Evolutionary conservation across 768 basidiomycete species (phyloP).

Genomic region (Lactifluus pinguis): DNA sequence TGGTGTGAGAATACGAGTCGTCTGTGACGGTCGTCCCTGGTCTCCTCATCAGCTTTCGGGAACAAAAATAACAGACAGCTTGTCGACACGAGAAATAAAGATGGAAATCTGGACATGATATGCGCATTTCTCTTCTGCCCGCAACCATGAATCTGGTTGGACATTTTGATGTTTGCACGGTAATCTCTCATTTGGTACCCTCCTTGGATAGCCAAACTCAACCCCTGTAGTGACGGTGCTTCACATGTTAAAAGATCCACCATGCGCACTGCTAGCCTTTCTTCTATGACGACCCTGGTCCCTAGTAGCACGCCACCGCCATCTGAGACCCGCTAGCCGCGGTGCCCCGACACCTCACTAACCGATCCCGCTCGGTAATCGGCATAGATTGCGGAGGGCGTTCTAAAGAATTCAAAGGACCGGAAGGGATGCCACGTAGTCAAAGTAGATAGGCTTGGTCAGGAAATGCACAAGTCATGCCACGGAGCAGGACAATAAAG

Average conservation of each 20-base stretch:
- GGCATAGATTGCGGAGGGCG: neutral
- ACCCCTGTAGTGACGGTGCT: neutral
- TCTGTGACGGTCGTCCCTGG: neutral
- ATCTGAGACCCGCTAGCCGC: neutral
- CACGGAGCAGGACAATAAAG: neutral
- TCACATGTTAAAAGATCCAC: neutral
- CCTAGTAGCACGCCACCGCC: neutral
- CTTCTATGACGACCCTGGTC: no score
- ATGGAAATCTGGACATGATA: neutral
- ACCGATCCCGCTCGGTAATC: neutral
- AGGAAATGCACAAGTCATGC: constrained; percentile 36
- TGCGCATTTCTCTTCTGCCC: constrained; percentile 41
- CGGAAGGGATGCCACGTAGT: neutral
- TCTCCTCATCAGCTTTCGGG: constrained; percentile 4
- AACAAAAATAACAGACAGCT: neutral
- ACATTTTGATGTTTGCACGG: constrained; percentile 29
- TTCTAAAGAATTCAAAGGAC: neutral
- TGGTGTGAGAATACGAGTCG: neutral
- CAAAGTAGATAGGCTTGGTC: neutral
- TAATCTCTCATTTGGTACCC: neutral
- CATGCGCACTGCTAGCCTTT: constrained; percentile 26
- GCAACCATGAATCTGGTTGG: constrained; percentile 31
- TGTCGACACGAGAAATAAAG: neutral
- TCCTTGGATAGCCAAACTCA: neutral
- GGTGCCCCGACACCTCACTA: neutral